Evolutionary conservation across 148 eudicot genomes (phyloP).

Genomic region (Diospyros lotus): DNA sequence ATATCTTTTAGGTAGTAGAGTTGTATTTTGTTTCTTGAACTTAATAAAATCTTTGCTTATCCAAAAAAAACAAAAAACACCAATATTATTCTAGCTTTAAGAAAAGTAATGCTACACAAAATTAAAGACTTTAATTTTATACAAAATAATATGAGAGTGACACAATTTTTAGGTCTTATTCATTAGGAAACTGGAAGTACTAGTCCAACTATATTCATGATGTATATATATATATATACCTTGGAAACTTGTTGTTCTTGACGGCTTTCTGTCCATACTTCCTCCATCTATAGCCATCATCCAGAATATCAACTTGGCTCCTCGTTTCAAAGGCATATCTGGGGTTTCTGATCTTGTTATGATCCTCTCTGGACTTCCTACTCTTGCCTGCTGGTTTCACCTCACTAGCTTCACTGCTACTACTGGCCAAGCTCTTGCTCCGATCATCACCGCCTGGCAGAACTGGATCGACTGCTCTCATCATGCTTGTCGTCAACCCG

Average conservation of each 20-base stretch:
- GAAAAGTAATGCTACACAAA: too few species aligned
- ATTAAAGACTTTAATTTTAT: too few species aligned
- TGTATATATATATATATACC: slow-evolving; percentile 13
- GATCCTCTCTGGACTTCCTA: slow-evolving; percentile 7
- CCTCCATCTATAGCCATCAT: slow-evolving; percentile 54
- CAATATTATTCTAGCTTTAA: too few species aligned
- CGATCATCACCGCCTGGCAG: not conserved
- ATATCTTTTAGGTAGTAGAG: too few species aligned
- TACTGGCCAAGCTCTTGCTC: not conserved
- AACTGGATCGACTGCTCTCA: not conserved
- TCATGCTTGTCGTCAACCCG: slow-evolving; percentile 9
- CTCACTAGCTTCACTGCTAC: not conserved
- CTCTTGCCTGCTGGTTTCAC: slow-evolving; percentile 10
- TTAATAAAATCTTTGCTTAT: too few species aligned
- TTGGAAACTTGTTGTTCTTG: slow-evolving; percentile 46
- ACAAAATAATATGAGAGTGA: too few species aligned
- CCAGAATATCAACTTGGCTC: slow-evolving; percentile 53
- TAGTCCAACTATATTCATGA: not conserved
- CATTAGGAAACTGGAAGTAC: not conserved
- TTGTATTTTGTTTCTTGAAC: too few species aligned
- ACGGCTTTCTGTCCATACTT: slow-evolving; percentile 53
- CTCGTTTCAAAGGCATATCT: slow-evolving; percentile 48
- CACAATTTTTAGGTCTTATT: too few species aligned
- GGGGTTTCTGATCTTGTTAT: slow-evolving; percentile 31
- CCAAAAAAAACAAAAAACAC: too few species aligned